These are phyloP conservation scores for Vaccinium corymbosum DNA, from an alignment of 148 eudicot species.

Conservation along the genomic window DNA sequence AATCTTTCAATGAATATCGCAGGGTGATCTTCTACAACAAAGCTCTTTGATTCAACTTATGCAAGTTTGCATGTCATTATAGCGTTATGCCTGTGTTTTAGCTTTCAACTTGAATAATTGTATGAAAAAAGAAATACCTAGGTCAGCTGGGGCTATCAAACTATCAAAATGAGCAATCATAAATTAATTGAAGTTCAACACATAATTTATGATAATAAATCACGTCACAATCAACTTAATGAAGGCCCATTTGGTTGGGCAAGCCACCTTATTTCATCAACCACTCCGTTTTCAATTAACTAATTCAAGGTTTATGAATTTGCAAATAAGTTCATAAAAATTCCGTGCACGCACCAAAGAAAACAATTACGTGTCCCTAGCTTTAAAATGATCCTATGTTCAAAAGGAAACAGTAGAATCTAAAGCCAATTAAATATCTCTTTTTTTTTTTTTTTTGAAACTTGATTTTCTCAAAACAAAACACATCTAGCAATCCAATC, in stretches of 20 bases:
- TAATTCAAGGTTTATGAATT: neutral
- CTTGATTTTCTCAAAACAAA: no score
- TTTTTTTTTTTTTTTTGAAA: no score
- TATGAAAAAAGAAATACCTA: neutral
- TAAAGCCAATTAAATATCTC: neutral
- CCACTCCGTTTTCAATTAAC: neutral
- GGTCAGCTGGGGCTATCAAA: neutral
- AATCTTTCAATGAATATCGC: neutral
- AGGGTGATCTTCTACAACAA: neutral
- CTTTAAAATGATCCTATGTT: neutral
- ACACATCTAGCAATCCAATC: neutral
- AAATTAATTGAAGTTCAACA: neutral
- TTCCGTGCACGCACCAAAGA: neutral
- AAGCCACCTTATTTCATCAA: neutral
- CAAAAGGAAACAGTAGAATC: neutral
- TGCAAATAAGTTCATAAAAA: neutral
- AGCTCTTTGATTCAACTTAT: neutral
- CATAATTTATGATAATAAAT: neutral
- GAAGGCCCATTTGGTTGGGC: neutral
- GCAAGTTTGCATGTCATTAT: neutral
- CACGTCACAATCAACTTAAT: neutral
- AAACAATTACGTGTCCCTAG: neutral
- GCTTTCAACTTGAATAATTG: neutral
- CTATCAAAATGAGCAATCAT: neutral
- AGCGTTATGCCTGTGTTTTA: neutral